A percentile compares a stretch with the other conserved stretches of the same genome.
phyloP scores from a whole-genome alignment of 306 rosid genomes.

The Vigna mungo region DNA sequence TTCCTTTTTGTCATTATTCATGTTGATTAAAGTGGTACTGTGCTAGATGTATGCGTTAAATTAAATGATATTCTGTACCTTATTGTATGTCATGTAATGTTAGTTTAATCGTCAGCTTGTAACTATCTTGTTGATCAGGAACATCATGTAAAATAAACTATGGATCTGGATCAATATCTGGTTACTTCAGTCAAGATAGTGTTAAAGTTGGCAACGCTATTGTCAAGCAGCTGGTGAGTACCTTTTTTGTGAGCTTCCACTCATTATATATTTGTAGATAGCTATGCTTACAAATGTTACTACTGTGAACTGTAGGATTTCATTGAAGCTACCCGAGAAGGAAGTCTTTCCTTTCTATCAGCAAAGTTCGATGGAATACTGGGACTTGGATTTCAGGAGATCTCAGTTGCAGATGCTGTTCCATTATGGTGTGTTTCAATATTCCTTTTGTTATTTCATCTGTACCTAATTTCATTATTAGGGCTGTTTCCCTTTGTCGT shows the following conservation, averaged over 20 bases:
- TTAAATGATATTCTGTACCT: neutral
- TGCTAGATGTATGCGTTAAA: slow-evolving; percentile 17
- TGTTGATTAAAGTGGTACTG: slow-evolving; percentile 29
- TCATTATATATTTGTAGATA: slow-evolving; percentile 26
- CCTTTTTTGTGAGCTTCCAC: slow-evolving; percentile 27
- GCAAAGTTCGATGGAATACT: slow-evolving; percentile 85
- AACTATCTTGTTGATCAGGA: slow-evolving; percentile 59
- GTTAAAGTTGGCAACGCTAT: slow-evolving; percentile 67
- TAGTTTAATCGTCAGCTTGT: slow-evolving; percentile 13
- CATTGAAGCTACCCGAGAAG: slow-evolving; percentile 82
- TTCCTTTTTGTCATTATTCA: neutral
- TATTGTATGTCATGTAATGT: slow-evolving; percentile 2
- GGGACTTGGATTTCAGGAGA: slow-evolving; percentile 90
- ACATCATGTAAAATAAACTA: slow-evolving; percentile 72
- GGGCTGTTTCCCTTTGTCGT: slow-evolving; percentile 33
- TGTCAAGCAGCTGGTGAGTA: slow-evolving; percentile 71
- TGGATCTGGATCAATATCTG: slow-evolving; percentile 84
- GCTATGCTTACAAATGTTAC: slow-evolving; percentile 15
- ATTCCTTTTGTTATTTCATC: slow-evolving; percentile 13
- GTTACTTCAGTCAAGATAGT: slow-evolving; percentile 84
- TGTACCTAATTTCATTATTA: slow-evolving; percentile 29
- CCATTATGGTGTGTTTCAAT: slow-evolving; percentile 74
- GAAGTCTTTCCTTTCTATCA: slow-evolving; percentile 69
- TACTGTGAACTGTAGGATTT: slow-evolving; percentile 60
- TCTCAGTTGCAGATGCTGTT: slow-evolving; percentile 69